Percentiles rank a stretch among this genome's conserved stretches.
These are phyloP conservation scores for Globisporangium spinosum DNA, from an alignment of 352 stramenopile genomes.

Conservation along the genomic window DNA sequence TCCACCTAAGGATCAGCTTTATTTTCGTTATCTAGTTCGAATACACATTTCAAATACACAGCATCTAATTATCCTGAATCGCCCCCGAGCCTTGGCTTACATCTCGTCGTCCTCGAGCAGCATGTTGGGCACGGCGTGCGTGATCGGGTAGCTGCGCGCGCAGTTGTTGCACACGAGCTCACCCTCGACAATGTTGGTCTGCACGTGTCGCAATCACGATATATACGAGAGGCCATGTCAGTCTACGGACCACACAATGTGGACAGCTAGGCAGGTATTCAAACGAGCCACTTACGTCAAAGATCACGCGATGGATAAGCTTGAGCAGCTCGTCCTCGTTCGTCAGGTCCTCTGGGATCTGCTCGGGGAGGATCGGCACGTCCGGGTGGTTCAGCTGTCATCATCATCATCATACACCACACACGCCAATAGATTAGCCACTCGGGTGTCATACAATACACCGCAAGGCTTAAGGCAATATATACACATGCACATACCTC, in stretches of 20 bases:
- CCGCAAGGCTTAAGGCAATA: background rate
- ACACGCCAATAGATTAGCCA: background rate
- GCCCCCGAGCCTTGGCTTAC: slow-evolving; percentile 15
- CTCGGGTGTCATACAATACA: no score
- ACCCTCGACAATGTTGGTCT: slow-evolving; percentile 85
- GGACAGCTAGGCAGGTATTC: background rate
- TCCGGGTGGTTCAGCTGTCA: slow-evolving; percentile 75
- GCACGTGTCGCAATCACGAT: background rate
- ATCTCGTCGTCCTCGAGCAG: slow-evolving; percentile 85
- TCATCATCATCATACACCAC: slow-evolving; percentile 2
- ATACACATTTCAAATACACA: slow-evolving; percentile 4
- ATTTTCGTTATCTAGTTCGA: background rate
- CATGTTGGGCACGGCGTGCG: slow-evolving; percentile 84
- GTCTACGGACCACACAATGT: background rate
- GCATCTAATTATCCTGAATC: background rate
- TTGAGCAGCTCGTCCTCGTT: slow-evolving; percentile 68
- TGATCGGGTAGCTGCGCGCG: slow-evolving; percentile 69
- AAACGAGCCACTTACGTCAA: slow-evolving; percentile 51
- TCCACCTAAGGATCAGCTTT: background rate
- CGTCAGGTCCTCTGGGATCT: slow-evolving; percentile 51
- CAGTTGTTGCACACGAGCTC: slow-evolving; percentile 86
- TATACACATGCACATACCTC: slow-evolving; percentile 34
- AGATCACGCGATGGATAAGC: slow-evolving; percentile 75
- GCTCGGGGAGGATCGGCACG: slow-evolving; percentile 63
- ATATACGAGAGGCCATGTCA: background rate